These are phyloP conservation scores for Crassisporium funariophilum DNA, from an alignment of 768 basidiomycete genomes.

Conservation along the genomic window DNA sequence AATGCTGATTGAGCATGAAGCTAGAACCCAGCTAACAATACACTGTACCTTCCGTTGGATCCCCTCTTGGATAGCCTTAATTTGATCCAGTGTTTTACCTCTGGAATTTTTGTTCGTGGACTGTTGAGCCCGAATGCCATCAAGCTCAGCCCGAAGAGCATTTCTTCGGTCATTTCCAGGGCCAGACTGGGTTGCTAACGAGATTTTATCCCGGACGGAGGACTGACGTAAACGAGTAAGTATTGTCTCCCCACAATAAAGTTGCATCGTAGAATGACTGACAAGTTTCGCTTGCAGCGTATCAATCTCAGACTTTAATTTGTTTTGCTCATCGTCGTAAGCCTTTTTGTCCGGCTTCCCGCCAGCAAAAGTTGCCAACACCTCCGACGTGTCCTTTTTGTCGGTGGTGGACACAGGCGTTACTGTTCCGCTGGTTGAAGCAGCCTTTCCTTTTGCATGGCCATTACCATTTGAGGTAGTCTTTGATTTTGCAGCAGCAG, in stretches of 20 bases:
- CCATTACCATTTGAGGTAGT: conserved; percentile 42
- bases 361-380: conserved; percentile 34
- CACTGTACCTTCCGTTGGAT: conserved; percentile 75
- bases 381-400: conserved; percentile 48
- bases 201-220: conserved; percentile 76
- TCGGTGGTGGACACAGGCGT: conserved; percentile 45
- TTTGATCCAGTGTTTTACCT: conserved; percentile 72
- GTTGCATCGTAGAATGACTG: conserved; percentile 33
- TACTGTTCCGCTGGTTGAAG: conserved; percentile 49
- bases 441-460: conserved; percentile 43
- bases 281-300: conserved; percentile 78
- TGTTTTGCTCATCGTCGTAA: conserved; percentile 87
- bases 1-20: conserved; percentile 9
- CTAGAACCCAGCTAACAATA: not conserved
- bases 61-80: conserved; percentile 76
- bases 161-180: conserved; percentile 71
- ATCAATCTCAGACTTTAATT: conserved; percentile 83
- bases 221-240: conserved; percentile 43
- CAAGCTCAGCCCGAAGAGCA: conserved; percentile 78
- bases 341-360: conserved; percentile 83
- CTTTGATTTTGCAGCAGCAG: conserved; percentile 62
- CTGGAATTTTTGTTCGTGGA: conserved; percentile 72
- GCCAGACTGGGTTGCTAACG: conserved; percentile 58
- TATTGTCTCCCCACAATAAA: conserved; percentile 7
- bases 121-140: conserved; percentile 77